Percentiles rank a stretch among this genome's conserved stretches.
phyloP scores from a whole-genome alignment of 2,329 filamentous ascomycete genomes.

The Thelonectria blattea region DNA sequence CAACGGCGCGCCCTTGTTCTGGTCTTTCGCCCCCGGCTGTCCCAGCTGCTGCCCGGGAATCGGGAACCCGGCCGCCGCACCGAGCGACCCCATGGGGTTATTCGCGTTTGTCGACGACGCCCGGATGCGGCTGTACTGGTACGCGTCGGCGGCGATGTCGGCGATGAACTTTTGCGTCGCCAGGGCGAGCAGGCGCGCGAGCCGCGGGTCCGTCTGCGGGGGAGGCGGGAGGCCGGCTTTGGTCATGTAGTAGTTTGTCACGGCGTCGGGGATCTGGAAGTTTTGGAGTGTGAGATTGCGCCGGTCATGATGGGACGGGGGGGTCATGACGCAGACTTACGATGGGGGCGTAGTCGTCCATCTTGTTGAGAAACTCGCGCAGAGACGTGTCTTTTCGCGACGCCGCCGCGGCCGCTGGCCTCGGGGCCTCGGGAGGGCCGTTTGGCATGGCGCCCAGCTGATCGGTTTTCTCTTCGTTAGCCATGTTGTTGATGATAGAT shows the following conservation, averaged over 20 bases:
- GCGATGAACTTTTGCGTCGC: conserved; percentile 99
- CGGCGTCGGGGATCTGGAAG: conserved; percentile 88
- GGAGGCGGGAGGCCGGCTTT: conserved; percentile 93
- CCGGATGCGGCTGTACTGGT: conserved; percentile 95
- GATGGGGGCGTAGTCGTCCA: conserved; percentile 98
- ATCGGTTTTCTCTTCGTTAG: conserved; percentile 44
- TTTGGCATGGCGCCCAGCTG: conserved; percentile 39
- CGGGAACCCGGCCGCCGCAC: conserved; percentile 73
- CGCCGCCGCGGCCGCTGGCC: conserved; percentile 65
- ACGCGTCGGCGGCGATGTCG: conserved; percentile 95
- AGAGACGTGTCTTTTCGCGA: conserved; percentile 91
- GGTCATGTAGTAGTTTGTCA: conserved; percentile 97
- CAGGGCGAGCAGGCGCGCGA: conserved; percentile 90
- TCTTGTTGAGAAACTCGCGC: conserved; percentile 91
- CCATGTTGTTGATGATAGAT: conserved; percentile 40
- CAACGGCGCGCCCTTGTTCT: conserved; percentile 64
- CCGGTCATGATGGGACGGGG: background rate
- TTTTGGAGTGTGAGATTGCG: conserved; percentile 21
- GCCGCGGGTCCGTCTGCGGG: conserved; percentile 85
- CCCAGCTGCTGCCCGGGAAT: conserved; percentile 67
- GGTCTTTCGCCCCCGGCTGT: conserved; percentile 61
- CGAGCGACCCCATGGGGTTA: conserved; percentile 88
- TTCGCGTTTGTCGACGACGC: conserved; percentile 85
- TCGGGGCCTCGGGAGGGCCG: conserved; percentile 42
- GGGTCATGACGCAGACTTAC: conserved; percentile 60